Conservation (phyloP, 352 stramenopile genomes). For the Elongisporangium anandrum region DNA sequence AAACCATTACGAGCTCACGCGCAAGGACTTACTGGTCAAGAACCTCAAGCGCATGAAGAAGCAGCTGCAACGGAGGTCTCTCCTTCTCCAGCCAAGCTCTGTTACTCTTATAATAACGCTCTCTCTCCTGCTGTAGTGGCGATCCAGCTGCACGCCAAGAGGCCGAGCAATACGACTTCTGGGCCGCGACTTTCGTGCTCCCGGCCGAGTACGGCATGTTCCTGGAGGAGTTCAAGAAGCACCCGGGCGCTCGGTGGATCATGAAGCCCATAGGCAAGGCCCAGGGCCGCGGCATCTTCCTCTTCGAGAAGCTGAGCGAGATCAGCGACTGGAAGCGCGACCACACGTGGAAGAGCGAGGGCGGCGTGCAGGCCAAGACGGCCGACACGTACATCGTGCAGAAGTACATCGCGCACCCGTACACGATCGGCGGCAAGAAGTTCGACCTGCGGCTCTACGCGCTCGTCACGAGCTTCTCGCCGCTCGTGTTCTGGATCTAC, state of each 20-base stretch:
- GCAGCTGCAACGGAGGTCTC: constrained; percentile 64
- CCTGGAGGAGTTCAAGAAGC: constrained; percentile 60
- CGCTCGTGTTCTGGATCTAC: constrained; percentile 34
- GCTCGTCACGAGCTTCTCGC: constrained; percentile 61
- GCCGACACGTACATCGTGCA: constrained; percentile 65
- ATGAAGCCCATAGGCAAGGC: constrained; percentile 92
- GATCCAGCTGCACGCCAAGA: constrained; percentile 27
- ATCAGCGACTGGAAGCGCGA: constrained; percentile 87
- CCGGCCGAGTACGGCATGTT: constrained; percentile 86
- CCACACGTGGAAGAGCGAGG: constrained; percentile 42
- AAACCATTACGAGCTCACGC: constrained; percentile 91
- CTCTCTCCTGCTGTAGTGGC: constrained; percentile 13
- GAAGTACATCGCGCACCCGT: constrained; percentile 87
- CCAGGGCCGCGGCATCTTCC: constrained; percentile 77
- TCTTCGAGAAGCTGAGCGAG: constrained; percentile 85
- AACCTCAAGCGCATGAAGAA: constrained; percentile 90
- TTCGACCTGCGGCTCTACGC: constrained; percentile 90
- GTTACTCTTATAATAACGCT: constrained; percentile 9
- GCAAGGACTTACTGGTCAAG: constrained; percentile 88
- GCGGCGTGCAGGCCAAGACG: constrained; percentile 32
- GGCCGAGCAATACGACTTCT: constrained; percentile 55
- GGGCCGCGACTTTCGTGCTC: constrained; percentile 79
- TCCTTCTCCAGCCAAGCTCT: too few relatives aligned
- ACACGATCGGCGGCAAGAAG: constrained; percentile 88
- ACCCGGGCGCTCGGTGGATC: constrained; percentile 83